Base-by-base conservation (phyloP, 768 basidiomycete species). In the Hysterangium stoloniferum region DNA sequence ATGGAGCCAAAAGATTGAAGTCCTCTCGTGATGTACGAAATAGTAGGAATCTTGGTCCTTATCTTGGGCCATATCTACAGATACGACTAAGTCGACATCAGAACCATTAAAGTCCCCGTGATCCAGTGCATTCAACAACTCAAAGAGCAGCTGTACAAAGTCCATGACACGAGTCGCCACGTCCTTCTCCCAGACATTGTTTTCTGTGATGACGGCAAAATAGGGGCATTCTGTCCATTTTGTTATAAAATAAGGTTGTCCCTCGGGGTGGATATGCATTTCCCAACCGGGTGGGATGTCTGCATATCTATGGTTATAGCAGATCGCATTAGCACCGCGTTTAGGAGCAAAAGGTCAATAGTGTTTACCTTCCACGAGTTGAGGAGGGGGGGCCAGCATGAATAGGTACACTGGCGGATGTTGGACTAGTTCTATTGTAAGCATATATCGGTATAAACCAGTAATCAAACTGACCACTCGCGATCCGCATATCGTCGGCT, bases 1-100 rank as follows among this genome's bases (percentile, higher is more conserved):
- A 19, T 79, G 73, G 11, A 82, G 59, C 82, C 81, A 84, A 59
- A 79, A 81, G 19, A 75, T 51, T 0, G 65, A 65, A n/a, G 62
- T 72, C 6, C 68, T 61, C 1, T 56, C 52, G 55, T 78, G 74
- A 54, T 83, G 74, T 5, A 74, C 70, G 13, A 82, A 67, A 54
- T 84, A 84, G 59, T 83, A 83, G 20, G 62, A 66, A 64, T 79
- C 81, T 32, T 68, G 65, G 9, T 66, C 68, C 2, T 68, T 66
- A 2, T 56, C 62, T 37, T 77, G 71, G 31, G 84, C 57, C 45
- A 73, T 80, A 24, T 84, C 64, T n/a, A n/a, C n/a, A n/a, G n/a
- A n/a, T 0, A 64, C 57, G 0, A 73, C 62, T 3, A 77, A 36
- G 5, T 53, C 54, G 22, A 77, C 66, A 4, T 64, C 49, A 29